Evolutionary conservation across 805 yeast species (phyloP), one percentile per base, ranked within the genome.

Genomic region (Saturnispora sekii): DNA sequence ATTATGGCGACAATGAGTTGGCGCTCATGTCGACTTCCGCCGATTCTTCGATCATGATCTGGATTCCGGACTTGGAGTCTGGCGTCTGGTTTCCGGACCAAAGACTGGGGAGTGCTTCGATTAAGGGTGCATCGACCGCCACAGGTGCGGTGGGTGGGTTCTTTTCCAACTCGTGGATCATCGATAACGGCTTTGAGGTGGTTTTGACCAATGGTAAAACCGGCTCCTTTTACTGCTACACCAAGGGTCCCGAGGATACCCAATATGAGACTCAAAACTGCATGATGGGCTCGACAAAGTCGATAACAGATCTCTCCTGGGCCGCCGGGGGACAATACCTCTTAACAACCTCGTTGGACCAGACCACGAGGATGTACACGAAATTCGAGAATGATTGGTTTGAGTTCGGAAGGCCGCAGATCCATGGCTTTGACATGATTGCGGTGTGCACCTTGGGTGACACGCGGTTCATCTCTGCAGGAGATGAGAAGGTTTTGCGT

Each of bases 121-220:
- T 88, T 41, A 90, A 93, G 63, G 99, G 99, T 55, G 96, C 99
- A 0, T 84, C 95, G 4, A 88, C 98, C 0, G 98, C 98, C 4
- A 93, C 98, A 0, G 99, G 99, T 6, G 83, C 98, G 0, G 79
- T 79, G 7, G 81, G 81, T 33, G 81, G 81, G 1, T 76, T 76
- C 53, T 76, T 79, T 78, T 67, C 73, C 5, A 69, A 75, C 38
- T 56, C 81, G 21, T 93, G 97, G 97, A 73, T 81, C 41, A 49
- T 52, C 5, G 58, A 62, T 29, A 14, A 41, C 33, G 65, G 54
- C 0, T 51, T 53, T n/a, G 69, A 76, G 49, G 73, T 70, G 50
- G 77, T 90, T 16, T 64, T 86, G 33, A 83, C 97, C 2, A 79
- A 83, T 56, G 95, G 97, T 49, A 84, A 81, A 55, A 87, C 97